These are phyloP conservation scores for Macrophomina phaseolina DNA, from an alignment of 2,329 filamentous ascomycete species.

Conservation along the genomic window DNA sequence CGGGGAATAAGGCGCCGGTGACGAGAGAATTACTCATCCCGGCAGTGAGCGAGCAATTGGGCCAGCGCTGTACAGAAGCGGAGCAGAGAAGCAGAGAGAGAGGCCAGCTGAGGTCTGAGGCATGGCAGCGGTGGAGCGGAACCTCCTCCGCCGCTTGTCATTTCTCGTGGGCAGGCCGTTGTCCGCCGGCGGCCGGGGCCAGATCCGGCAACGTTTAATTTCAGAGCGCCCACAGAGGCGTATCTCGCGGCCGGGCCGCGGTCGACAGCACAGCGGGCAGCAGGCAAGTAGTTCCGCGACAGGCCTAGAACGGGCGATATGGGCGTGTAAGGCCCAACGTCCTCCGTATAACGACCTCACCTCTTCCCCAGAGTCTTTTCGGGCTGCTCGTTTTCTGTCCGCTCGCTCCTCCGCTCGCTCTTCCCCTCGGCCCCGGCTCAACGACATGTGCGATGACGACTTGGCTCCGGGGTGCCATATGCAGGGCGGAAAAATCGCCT, in stretches of 20 bases:
- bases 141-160: not conserved
- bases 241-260: not conserved
- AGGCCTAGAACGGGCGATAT: constrained; percentile 14
- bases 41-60: not conserved
- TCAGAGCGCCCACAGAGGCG: not conserved
- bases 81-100: not conserved
- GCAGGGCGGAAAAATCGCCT: constrained; percentile 17
- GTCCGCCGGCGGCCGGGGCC: not conserved
- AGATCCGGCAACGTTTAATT: constrained; percentile 16
- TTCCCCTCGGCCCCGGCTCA: not conserved
- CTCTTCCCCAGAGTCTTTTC: not conserved
- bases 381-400: not conserved
- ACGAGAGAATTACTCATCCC: constrained; percentile 14
- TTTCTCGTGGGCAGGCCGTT: not conserved
- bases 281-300: not conserved
- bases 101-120: not conserved
- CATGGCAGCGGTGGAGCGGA: not conserved
- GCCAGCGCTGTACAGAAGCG: not conserved
- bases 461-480: constrained; percentile 4
- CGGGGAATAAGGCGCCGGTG: not conserved
- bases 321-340: constrained; percentile 9
- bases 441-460: constrained; percentile 20
- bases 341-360: constrained; percentile 7
- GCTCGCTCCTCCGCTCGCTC: not conserved
- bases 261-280: not conserved